Evolutionary conservation across 768 basidiomycete species (phyloP).

Genomic region (Tubosaeta brunneosetosa): DNA sequence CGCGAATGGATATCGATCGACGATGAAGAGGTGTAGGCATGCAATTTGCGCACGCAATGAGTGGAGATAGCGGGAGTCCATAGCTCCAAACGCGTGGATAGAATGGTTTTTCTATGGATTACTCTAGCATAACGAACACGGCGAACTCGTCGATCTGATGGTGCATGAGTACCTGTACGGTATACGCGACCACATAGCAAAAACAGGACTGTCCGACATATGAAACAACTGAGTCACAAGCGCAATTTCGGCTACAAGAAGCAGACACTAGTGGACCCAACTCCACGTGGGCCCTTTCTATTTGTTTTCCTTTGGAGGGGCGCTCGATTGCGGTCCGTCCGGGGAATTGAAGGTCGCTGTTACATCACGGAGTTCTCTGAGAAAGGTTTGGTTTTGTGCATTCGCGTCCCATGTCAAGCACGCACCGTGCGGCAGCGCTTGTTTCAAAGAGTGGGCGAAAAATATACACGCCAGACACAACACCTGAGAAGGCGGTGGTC

Average conservation of each 20-base stretch:
- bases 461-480: constrained; percentile 61
- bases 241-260: background rate
- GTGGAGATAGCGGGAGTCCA: constrained; percentile 31
- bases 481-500: constrained; percentile 35
- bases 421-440: constrained; percentile 13
- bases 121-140: background rate
- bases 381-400: background rate
- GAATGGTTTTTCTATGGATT: constrained; percentile 1
- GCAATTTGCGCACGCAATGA: constrained; percentile 1
- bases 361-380: constrained; percentile 10
- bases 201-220: background rate
- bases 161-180: constrained; percentile 9
- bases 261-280: background rate
- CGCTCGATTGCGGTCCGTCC: constrained; percentile 1
- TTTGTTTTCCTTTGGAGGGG: constrained; percentile 6
- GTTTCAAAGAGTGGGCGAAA: constrained; percentile 48
- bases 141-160: background rate
- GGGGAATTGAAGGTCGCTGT: constrained; percentile 1
- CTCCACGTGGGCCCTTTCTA: background rate
- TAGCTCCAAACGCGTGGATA: constrained; percentile 9
- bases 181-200: constrained; percentile 12
- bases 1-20: constrained; percentile 33
- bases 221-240: background rate
- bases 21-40: constrained; percentile 8
- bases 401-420: background rate